Conservation (phyloP, 768 basidiomycete species). For the Leccinum disarticulatum region DNA sequence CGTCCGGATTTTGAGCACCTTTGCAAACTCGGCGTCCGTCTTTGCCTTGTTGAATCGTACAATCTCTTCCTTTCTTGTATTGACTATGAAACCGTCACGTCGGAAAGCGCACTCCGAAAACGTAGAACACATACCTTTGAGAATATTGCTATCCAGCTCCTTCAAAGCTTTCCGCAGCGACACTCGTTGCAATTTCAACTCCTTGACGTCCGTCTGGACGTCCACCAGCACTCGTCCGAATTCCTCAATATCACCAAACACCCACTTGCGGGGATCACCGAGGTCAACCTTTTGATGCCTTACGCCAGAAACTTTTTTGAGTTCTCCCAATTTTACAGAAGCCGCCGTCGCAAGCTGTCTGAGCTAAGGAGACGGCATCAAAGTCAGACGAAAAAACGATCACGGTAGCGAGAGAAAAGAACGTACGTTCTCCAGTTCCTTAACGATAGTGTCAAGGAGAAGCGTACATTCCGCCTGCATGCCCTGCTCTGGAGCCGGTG, state of each 20-base stretch:
- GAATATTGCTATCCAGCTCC: constrained; percentile 61
- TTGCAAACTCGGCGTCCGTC: constrained; percentile 75
- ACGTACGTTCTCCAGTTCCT: constrained; percentile 63
- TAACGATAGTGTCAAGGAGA: constrained; percentile 45
- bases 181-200: constrained; percentile 43
- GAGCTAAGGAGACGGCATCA: constrained; percentile 38
- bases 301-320: constrained; percentile 39
- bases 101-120: background rate
- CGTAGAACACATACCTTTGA: constrained; percentile 53
- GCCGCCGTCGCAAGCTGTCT: constrained; percentile 39
- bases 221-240: constrained; percentile 40
- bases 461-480: constrained; percentile 65
- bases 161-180: constrained; percentile 44
- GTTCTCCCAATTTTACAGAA: constrained; percentile 34
- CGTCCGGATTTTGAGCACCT: constrained; percentile 69
- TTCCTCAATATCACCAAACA: constrained; percentile 47
- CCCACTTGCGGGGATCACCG: constrained; percentile 50
- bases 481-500: constrained; percentile 47
- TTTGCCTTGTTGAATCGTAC: constrained; percentile 75
- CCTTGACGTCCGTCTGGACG: constrained; percentile 53
- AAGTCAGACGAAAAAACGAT: background rate
- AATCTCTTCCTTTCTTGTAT: constrained; percentile 82
- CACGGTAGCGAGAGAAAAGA: background rate
- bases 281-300: constrained; percentile 47
- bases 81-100: constrained; percentile 46